These are phyloP conservation scores for Butyriboletus loyo DNA, from an alignment of 768 basidiomycete species.

Conservation along the genomic window DNA sequence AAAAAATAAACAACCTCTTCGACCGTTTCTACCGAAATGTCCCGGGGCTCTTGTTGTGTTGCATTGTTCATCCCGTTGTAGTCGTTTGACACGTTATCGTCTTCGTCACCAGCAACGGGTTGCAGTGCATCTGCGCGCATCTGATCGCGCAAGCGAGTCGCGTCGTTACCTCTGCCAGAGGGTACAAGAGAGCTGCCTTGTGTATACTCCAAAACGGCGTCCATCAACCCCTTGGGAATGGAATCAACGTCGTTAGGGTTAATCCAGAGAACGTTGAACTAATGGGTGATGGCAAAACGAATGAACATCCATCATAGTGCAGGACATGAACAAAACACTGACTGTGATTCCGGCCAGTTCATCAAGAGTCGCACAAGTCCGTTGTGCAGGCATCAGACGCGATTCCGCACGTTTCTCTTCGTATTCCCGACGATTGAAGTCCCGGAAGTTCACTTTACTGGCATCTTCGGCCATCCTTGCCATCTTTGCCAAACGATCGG, in stretches of 20 bases:
- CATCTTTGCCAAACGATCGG: slow-evolving; percentile 70
- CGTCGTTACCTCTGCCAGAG: slow-evolving; percentile 18
- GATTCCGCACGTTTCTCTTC: slow-evolving; percentile 73
- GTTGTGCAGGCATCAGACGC: slow-evolving; percentile 66
- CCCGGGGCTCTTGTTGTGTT: slow-evolving; percentile 28
- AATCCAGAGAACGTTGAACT: slow-evolving; percentile 86
- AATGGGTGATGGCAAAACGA: not conserved
- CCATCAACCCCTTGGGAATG: slow-evolving; percentile 64
- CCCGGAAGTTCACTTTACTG: slow-evolving; percentile 59
- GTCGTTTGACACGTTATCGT: slow-evolving; percentile 32
- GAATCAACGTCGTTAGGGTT: slow-evolving; percentile 62
- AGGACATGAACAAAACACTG: slow-evolving; percentile 1
- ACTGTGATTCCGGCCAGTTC: slow-evolving; percentile 64
- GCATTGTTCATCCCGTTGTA: slow-evolving; percentile 14
- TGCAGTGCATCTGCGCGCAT: slow-evolving; percentile 74
- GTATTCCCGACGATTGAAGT: slow-evolving; percentile 69
- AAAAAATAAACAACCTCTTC: slow-evolving; percentile 69
- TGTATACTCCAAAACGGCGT: slow-evolving; percentile 48
- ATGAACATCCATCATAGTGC: slow-evolving; percentile 7
- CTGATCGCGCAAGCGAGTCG: slow-evolving; percentile 60
- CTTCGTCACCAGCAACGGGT: slow-evolving; percentile 38
- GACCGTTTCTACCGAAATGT: slow-evolving; percentile 52
- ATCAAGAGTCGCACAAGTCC: slow-evolving; percentile 72
- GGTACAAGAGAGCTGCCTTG: slow-evolving; percentile 11
- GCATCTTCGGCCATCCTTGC: slow-evolving; percentile 56